These are phyloP conservation scores for Leptographium wingfieldii DNA, from an alignment of 2,329 filamentous ascomycete genomes.

Conservation along the genomic window DNA sequence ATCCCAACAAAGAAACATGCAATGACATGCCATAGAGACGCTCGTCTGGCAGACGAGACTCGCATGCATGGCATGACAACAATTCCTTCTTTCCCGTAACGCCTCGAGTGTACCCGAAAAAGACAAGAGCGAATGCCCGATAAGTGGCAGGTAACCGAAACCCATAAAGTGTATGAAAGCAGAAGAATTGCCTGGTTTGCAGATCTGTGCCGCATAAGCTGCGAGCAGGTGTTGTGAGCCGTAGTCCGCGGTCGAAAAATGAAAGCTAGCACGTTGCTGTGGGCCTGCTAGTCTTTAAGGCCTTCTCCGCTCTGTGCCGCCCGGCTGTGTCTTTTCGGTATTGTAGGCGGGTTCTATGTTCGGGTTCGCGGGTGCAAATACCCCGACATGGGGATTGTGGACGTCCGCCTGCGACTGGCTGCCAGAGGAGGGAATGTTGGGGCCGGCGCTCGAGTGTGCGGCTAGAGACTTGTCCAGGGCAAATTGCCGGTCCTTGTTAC, in stretches of 20 bases:
- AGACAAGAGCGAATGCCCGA: too few species aligned
- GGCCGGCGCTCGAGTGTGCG: conserved; percentile 13
- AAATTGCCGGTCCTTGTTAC: conserved; percentile 50
- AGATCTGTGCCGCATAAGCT: background rate
- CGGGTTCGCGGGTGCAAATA: conserved; percentile 26
- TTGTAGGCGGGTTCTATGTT: conserved; percentile 19
- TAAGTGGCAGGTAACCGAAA: background rate
- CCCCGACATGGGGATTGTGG: conserved; percentile 20
- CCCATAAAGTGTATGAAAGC: background rate
- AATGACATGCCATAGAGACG: background rate
- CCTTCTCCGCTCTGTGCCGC: conserved; percentile 21
- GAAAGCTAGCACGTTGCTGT: background rate
- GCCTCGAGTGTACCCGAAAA: background rate
- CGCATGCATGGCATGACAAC: background rate
- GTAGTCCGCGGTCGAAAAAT: background rate
- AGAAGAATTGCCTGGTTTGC: background rate
- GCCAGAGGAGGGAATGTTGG: conserved; percentile 21
- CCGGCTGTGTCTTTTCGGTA: conserved; percentile 20
- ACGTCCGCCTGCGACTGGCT: conserved; percentile 19
- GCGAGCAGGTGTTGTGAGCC: background rate
- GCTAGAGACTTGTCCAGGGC: conserved; percentile 32
- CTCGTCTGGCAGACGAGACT: background rate
- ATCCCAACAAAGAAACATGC: background rate
- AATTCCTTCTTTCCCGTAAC: background rate
- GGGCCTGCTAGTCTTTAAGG: background rate